Base-by-base conservation (phyloP, 2,329 filamentous ascomycete species). In the Arthrobotrys sinensis region DNA sequence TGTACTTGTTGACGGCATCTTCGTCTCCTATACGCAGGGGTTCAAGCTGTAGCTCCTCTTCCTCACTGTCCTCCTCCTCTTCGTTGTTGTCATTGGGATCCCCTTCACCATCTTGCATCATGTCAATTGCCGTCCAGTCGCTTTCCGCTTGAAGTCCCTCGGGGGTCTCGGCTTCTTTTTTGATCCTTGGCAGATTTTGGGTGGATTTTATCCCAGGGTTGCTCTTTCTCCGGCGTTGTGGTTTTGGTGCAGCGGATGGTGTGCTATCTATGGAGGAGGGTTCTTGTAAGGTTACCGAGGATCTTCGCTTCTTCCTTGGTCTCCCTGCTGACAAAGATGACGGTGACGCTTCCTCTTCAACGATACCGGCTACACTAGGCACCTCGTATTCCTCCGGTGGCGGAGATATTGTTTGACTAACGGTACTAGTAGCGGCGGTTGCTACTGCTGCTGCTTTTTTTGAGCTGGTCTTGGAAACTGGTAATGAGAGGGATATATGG, bases 1-100 rank as follows among this genome's bases (percentile, higher is more conserved):
- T 91, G 79, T 91, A 90, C 7, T 85, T 85, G 84, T 87, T 88
- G 1, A 92, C 85, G 1, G 87, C 87, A 1, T 87, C 83, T 0
- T 85, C 83, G 76, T 91, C 87, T 19, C 87, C 86, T 53, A 92
- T 87, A 46, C 84, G 85, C 50, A 91, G 50, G n/a, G 80, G 80
- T 46, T 83, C 81, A 24, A 79, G 72, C 24, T 78, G 76, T 60
- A 75, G 48, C 28, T 80, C 80, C 14, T 79, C 79, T 8, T 79
- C 77, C 11, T 69, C 71, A 50, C 19, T 63, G 38, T 68, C 46
- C 28, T 67, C 63, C 3, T 76, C 72, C 4, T 69, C 72, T 14
- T 76, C 57, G 4, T 40, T 50, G 24, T 40, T 46, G 6, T 38
- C 53, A 16, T 50, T 55, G 36, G 19, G 38, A 5, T 66, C 63